Evolutionary conservation across 176 grass and related monocot genomes (phyloP).

Genomic region (Triticum urartu): DNA sequence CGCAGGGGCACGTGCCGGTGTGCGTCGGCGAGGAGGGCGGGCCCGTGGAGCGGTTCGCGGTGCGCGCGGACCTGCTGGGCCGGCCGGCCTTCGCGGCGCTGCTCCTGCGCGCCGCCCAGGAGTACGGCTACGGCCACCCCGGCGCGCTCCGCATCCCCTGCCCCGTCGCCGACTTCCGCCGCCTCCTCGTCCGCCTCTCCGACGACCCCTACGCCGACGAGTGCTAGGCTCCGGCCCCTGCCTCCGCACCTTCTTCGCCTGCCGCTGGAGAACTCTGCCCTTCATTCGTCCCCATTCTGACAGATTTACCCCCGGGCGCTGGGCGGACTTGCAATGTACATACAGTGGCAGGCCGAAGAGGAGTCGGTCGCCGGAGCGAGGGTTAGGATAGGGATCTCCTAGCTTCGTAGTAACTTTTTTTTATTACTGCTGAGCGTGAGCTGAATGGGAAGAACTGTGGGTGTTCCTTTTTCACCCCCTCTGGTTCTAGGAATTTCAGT

Average conservation of each 20-base stretch:
- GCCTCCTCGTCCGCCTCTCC: constrained; percentile 41
- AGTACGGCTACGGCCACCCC: constrained; percentile 87
- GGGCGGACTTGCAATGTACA: constrained; percentile 18
- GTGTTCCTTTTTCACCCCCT: constrained; percentile 38
- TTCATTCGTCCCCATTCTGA: background rate
- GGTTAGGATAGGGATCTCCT: constrained; percentile 2
- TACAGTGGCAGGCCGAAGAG: background rate
- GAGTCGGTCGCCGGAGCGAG: background rate
- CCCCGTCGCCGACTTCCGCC: constrained; percentile 65
- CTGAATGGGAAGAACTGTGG: constrained; percentile 33
- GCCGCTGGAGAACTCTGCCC: background rate
- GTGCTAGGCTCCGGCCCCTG: background rate
- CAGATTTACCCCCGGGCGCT: constrained; percentile 3
- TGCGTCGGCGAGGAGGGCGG: constrained; percentile 76
- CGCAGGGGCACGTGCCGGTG: constrained; percentile 75
- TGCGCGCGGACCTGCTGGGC: constrained; percentile 62
- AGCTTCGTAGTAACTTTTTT: constrained; percentile 16
- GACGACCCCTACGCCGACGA: background rate
- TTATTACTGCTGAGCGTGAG: background rate
- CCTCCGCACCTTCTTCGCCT: background rate
- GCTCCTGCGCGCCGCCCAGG: constrained; percentile 66
- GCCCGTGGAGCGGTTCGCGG: constrained; percentile 66
- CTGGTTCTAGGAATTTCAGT: constrained; percentile 39
- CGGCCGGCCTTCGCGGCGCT: constrained; percentile 64
- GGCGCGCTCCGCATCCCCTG: constrained; percentile 94